Evolutionary conservation across 2,329 filamentous ascomycete species (phyloP).

Genomic region (Remersonia thermophila): DNA sequence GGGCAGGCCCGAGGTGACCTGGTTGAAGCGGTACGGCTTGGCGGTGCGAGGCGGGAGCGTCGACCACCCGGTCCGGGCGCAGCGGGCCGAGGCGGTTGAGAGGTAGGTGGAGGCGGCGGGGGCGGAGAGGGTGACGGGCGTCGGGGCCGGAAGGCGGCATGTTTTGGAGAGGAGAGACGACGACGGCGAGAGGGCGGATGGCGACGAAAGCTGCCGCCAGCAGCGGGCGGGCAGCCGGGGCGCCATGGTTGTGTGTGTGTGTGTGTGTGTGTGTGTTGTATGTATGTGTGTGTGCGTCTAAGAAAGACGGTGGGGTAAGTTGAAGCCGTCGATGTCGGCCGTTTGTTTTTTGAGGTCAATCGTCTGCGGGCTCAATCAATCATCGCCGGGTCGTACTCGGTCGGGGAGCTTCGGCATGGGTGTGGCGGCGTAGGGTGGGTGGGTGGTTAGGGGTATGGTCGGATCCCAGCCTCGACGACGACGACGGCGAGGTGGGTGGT

Average conservation of each 20-base stretch:
- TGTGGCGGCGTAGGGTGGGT: neutral
- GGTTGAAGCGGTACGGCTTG: conserved; percentile 50
- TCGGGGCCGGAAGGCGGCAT: too few relatives aligned
- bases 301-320: neutral
- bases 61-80: conserved; percentile 49
- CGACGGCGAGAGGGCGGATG: conserved; percentile 12
- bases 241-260: conserved; percentile 19
- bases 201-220: conserved; percentile 18
- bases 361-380: neutral
- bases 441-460: neutral
- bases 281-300: conserved; percentile 5
- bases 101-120: conserved; percentile 15
- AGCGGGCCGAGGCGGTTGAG: conserved; percentile 25
- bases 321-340: neutral
- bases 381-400: too few relatives aligned
- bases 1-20: conserved; percentile 43
- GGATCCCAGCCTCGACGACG: too few relatives aligned
- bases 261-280: conserved; percentile 1
- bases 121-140: conserved; percentile 19
- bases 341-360: neutral
- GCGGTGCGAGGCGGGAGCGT: conserved; percentile 31
- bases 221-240: conserved; percentile 23
- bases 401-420: too few relatives aligned
- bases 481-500: conserved; percentile 8
- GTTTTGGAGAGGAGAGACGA: conserved; percentile 17